A percentile compares a stretch with the other conserved stretches of the same genome.
Conservation (phyloP, 306 rosid genomes). For the Geum urbanum region DNA sequence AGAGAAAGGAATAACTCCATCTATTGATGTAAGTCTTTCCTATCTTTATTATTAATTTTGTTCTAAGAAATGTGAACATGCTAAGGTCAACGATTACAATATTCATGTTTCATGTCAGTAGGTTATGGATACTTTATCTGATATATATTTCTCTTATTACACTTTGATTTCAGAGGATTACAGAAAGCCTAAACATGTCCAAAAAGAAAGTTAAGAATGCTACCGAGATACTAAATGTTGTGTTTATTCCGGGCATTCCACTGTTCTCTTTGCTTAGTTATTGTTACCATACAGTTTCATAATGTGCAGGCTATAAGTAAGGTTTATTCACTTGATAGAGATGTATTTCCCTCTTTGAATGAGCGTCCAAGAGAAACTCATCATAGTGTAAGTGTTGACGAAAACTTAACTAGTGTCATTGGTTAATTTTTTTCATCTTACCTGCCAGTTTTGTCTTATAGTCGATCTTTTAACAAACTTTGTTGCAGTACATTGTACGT, state of each 20-base stretch:
- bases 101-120: neutral
- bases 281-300: neutral
- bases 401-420: constrained; percentile 19
- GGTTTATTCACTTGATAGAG: constrained; percentile 84
- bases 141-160: constrained; percentile 12
- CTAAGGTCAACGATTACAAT: constrained; percentile 7
- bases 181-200: constrained; percentile 80
- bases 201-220: constrained; percentile 92
- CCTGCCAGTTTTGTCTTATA: neutral
- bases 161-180: constrained; percentile 60
- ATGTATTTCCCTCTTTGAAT: constrained; percentile 89
- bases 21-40: constrained; percentile 71
- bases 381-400: constrained; percentile 64
- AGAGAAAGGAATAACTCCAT: constrained; percentile 87
- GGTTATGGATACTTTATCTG: constrained; percentile 1
- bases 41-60: neutral
- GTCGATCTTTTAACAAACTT: constrained; percentile 16
- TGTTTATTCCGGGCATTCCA: neutral
- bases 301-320: constrained; percentile 63
- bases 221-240: constrained; percentile 60
- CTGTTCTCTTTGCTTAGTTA: constrained; percentile 5
- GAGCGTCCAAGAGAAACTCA: constrained; percentile 93
- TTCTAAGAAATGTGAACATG: constrained; percentile 3
- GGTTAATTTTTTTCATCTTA: neutral
- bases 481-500: constrained; percentile 77